Evolutionary conservation across 2,329 filamentous ascomycete species (phyloP).

Genomic region (Diaporthe sp.): DNA sequence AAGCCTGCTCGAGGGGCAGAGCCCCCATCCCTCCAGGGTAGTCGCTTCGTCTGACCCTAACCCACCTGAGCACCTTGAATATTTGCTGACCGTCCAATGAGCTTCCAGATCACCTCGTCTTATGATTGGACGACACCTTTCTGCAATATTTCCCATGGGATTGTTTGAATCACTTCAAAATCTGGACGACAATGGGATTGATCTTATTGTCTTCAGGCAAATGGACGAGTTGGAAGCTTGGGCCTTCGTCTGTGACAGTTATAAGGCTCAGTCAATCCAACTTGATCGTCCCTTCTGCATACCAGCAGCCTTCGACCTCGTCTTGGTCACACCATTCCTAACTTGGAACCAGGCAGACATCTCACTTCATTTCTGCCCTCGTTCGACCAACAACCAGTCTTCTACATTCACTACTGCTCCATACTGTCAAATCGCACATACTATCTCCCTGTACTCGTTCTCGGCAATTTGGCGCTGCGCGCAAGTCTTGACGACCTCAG

Average conservation of each 20-base stretch:
- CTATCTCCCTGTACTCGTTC: not conserved
- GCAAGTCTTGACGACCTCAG: not conserved
- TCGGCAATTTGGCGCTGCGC: not conserved
- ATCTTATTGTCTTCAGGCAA: not conserved
- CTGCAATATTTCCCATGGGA: not conserved
- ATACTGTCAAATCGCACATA: not conserved
- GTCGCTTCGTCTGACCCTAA: not conserved
- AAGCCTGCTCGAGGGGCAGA: not conserved
- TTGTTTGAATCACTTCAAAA: not conserved
- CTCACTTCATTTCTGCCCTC: not conserved
- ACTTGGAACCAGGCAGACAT: slow-evolving; percentile 16
- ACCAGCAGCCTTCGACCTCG: not conserved
- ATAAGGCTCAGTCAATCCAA: not conserved
- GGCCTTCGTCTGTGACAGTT: not conserved
- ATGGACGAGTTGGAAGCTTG: not conserved
- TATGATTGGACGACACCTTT: not conserved
- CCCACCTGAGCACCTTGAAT: not conserved
- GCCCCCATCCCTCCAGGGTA: not conserved
- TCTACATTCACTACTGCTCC: not conserved
- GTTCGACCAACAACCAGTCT: not conserved
- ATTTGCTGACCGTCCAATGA: not conserved
- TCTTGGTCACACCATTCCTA: not conserved
- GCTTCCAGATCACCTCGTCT: not conserved
- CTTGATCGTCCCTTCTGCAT: not conserved
- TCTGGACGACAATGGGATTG: not conserved